A percentile compares a stretch with the other conserved stretches of the same genome.
phyloP scores from a whole-genome alignment of 768 basidiomycete species.

The Podaxis rugospora region DNA sequence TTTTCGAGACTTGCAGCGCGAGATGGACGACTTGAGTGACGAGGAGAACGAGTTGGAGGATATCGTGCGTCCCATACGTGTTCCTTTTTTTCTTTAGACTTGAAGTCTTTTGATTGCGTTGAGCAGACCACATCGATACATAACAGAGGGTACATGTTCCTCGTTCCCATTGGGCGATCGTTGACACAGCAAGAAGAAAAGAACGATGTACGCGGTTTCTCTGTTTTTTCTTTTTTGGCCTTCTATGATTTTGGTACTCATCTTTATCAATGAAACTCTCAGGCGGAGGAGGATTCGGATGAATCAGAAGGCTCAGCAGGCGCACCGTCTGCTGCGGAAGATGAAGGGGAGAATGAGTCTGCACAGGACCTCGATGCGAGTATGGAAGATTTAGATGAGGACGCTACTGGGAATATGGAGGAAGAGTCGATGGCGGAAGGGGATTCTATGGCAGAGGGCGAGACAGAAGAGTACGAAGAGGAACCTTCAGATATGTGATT shows the following conservation, averaged over 20 bases:
- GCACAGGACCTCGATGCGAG: slow-evolving; percentile 56
- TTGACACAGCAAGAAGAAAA: slow-evolving; percentile 80
- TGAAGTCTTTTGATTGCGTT: slow-evolving; percentile 4
- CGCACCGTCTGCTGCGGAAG: slow-evolving; percentile 39
- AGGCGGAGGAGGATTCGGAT: slow-evolving; percentile 19
- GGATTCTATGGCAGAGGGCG: slow-evolving; percentile 25
- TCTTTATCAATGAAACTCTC: too few species aligned
- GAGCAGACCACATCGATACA: slow-evolving; percentile 53
- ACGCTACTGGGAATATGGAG: slow-evolving; percentile 39
- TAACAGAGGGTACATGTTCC: slow-evolving; percentile 61
- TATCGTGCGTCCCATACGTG: slow-evolving; percentile 38
- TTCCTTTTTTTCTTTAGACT: background rate
- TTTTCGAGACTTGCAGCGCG: slow-evolving; percentile 63
- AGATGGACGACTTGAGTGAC: slow-evolving; percentile 82
- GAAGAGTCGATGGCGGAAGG: slow-evolving; percentile 37
- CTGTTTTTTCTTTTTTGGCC: background rate
- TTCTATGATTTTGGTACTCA: background rate
- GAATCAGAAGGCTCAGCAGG: slow-evolving; percentile 46
- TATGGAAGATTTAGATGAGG: slow-evolving; percentile 54
- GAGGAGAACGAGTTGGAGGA: slow-evolving; percentile 83
- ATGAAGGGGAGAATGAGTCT: slow-evolving; percentile 47
- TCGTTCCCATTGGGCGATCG: slow-evolving; percentile 70
- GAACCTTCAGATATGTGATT: slow-evolving; percentile 32
- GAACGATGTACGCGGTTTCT: slow-evolving; percentile 57
- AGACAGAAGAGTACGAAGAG: slow-evolving; percentile 52